phyloP scores from a whole-genome alignment of 768 basidiomycete genomes.

The Astraeus odoratus region DNA sequence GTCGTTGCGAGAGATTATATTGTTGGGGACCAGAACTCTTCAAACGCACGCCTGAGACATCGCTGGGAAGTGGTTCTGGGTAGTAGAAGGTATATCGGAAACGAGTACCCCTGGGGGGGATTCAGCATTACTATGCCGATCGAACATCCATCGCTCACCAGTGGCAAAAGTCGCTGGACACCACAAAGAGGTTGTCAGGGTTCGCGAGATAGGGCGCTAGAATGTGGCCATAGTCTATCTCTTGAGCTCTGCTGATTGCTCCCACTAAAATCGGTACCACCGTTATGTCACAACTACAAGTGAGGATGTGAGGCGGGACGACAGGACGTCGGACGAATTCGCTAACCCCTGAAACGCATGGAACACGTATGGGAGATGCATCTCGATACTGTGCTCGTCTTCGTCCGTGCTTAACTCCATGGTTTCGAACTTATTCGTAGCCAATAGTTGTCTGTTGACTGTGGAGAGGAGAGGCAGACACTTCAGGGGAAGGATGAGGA shows the following conservation, averaged over 20 bases:
- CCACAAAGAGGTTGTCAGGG: slow-evolving; percentile 78
- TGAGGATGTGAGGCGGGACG: slow-evolving; percentile 3
- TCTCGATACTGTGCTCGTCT: slow-evolving; percentile 95
- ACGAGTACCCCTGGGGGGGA: slow-evolving; percentile 59
- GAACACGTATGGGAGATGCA: slow-evolving; percentile 91
- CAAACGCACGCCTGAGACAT: slow-evolving; percentile 42
- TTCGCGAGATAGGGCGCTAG: slow-evolving; percentile 76
- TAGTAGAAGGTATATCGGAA: slow-evolving; percentile 89
- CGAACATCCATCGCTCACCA: slow-evolving; percentile 49
- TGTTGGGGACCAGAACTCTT: slow-evolving; percentile 35
- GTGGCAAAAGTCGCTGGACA: slow-evolving; percentile 97
- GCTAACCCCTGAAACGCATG: slow-evolving; percentile 76
- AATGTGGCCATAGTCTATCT: slow-evolving; percentile 58
- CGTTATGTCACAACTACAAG: slow-evolving; percentile 56
- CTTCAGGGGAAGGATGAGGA: background rate
- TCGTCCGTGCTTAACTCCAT: slow-evolving; percentile 72
- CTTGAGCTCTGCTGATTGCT: slow-evolving; percentile 51
- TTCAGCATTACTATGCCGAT: slow-evolving; percentile 1
- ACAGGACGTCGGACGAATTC: background rate
- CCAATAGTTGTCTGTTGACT: slow-evolving; percentile 64
- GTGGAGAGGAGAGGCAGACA: slow-evolving; percentile 4
- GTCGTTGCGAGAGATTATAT: slow-evolving; percentile 36
- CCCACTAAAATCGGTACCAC: slow-evolving; percentile 93
- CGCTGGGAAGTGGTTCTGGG: slow-evolving; percentile 48
- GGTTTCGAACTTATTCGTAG: slow-evolving; percentile 60